These are phyloP conservation scores for Nicotiana otophora DNA, from an alignment of 257 asterid genomes.

Conservation along the genomic window DNA sequence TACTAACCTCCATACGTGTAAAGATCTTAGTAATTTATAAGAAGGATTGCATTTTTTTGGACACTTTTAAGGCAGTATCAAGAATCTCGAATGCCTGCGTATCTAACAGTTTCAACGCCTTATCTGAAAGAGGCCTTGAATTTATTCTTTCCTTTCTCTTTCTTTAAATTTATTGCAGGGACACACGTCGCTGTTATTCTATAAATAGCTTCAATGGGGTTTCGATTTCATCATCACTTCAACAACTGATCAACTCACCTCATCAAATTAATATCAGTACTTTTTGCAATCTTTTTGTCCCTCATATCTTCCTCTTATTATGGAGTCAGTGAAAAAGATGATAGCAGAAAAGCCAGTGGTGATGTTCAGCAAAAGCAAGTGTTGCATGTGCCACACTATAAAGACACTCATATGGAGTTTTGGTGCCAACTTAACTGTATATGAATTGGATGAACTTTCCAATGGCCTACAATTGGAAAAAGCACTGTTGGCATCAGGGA, in stretches of 20 bases:
- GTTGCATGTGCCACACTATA: slow-evolving; percentile 70
- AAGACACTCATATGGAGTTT: slow-evolving; percentile 54
- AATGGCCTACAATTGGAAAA: slow-evolving; percentile 54
- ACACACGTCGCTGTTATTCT: neutral
- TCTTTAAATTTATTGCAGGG: neutral
- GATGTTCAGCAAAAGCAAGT: slow-evolving; percentile 63
- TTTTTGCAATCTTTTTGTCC: neutral
- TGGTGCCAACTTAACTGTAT: slow-evolving; percentile 58
- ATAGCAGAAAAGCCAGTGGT: slow-evolving; percentile 61
- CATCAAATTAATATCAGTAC: neutral
- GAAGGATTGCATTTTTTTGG: neutral
- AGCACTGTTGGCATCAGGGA: slow-evolving; percentile 36
- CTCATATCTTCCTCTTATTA: neutral
- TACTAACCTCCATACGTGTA: slow-evolving; percentile 1
- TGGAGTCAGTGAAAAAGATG: slow-evolving; percentile 51
- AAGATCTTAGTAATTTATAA: too few species aligned
- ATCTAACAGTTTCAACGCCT: neutral
- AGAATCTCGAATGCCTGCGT: neutral
- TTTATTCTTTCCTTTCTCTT: neutral
- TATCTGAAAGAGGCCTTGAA: neutral
- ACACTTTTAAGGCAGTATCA: neutral
- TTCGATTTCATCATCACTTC: neutral
- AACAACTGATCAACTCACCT: neutral
- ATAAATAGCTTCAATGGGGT: slow-evolving; percentile 1
- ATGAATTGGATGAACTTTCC: slow-evolving; percentile 59